phyloP scores from a whole-genome alignment of 2,329 filamentous ascomycete genomes.

The Alternaria tenuissima region DNA sequence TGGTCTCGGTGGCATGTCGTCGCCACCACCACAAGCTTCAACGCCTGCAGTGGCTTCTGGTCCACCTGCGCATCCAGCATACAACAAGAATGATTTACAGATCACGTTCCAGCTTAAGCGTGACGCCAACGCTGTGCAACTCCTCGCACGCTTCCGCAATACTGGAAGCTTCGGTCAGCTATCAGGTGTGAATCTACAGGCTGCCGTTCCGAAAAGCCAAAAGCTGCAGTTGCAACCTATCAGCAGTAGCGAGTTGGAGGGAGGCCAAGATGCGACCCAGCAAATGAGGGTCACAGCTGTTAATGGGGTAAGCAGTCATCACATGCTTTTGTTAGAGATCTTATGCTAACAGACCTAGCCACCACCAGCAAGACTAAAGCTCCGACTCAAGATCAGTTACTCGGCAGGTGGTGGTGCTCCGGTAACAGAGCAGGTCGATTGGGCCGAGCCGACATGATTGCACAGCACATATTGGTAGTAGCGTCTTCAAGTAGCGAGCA shows the following conservation, averaged over 20 bases:
- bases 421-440: constrained; percentile 93
- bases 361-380: constrained; percentile 71
- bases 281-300: constrained; percentile 86
- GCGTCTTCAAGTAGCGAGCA: constrained; percentile 13
- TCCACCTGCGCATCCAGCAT: constrained; percentile 71
- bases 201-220: constrained; percentile 95
- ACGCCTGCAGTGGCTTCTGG: constrained; percentile 47
- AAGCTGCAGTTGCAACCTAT: constrained; percentile 92
- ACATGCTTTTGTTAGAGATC: neutral
- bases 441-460: constrained; percentile 77
- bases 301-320: constrained; percentile 77
- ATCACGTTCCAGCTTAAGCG: constrained; percentile 86
- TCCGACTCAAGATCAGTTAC: constrained; percentile 87
- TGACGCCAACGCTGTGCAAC: constrained; percentile 80
- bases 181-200: constrained; percentile 83
- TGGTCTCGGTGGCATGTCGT: constrained; percentile 55
- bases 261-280: constrained; percentile 85
- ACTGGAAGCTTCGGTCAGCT: constrained; percentile 70
- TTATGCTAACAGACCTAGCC: constrained; percentile 63
- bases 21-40: constrained; percentile 59
- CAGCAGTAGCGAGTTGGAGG: constrained; percentile 77
- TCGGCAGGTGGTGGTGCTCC: constrained; percentile 72
- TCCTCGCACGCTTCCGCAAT: constrained; percentile 86
- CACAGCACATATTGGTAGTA: constrained; percentile 6
- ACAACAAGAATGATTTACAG: constrained; percentile 83